Conservation (phyloP, 441 rosid species). For the Populus hybrid region DNA sequence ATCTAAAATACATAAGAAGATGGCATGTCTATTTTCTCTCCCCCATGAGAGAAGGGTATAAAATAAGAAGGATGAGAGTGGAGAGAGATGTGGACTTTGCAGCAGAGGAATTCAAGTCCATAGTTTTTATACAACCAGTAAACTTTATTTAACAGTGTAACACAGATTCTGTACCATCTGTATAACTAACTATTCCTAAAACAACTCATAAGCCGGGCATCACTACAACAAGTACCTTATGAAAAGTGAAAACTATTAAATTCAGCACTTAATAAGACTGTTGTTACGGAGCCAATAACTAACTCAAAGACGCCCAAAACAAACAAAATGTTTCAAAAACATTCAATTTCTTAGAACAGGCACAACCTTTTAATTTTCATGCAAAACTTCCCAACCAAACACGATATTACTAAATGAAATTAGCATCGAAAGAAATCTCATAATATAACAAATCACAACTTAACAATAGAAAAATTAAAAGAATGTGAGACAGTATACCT, state of each 20-base stretch:
- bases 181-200: background rate
- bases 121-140: background rate
- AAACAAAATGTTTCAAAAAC: background rate
- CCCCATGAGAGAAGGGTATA: background rate
- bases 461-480: background rate
- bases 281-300: background rate
- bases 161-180: background rate
- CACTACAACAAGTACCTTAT: background rate
- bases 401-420: background rate
- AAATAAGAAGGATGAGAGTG: background rate
- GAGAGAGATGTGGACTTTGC: background rate
- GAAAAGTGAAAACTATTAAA: background rate
- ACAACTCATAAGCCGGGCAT: background rate
- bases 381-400: background rate
- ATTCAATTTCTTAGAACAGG: background rate
- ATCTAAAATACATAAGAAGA: background rate
- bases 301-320: background rate
- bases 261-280: background rate
- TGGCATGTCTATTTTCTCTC: background rate
- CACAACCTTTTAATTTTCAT: background rate
- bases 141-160: background rate
- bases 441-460: background rate
- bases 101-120: background rate
- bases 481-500: conserved; percentile 40
- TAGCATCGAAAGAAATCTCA: background rate